These are phyloP conservation scores for Claviceps sp. DNA, from an alignment of 2,329 filamentous ascomycete genomes.

Conservation along the genomic window DNA sequence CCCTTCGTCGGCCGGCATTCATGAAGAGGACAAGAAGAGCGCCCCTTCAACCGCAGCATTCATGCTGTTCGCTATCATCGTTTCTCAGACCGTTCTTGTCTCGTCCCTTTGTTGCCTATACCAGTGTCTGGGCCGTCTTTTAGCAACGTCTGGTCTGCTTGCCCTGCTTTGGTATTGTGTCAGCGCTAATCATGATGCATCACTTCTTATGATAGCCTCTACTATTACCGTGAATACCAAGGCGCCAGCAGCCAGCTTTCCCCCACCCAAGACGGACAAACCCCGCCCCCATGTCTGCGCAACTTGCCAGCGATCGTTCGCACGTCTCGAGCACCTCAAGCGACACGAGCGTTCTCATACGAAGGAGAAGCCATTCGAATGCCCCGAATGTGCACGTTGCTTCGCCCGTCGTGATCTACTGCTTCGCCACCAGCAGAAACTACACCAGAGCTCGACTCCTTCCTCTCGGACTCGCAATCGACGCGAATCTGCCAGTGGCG, in stretches of 20 bases:
- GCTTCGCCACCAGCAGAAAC: constrained; percentile 92
- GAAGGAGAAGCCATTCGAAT: constrained; percentile 98
- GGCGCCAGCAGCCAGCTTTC: constrained; percentile 36
- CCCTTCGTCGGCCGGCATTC: neutral
- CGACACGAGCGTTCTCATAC: constrained; percentile 96
- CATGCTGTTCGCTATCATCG: neutral
- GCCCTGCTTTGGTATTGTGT: neutral
- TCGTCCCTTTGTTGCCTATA: neutral
- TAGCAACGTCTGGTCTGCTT: neutral
- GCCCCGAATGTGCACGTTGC: constrained; percentile 83
- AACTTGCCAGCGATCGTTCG: constrained; percentile 86
- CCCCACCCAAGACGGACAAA: constrained; percentile 91
- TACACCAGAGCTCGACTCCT: constrained; percentile 84
- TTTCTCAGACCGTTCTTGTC: neutral
- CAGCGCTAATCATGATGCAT: constrained; percentile 15
- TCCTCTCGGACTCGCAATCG: constrained; percentile 77
- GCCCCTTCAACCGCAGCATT: neutral
- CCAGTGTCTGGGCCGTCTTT: neutral
- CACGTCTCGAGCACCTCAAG: constrained; percentile 89
- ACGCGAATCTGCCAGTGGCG: constrained; percentile 74
- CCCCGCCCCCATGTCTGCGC: constrained; percentile 86
- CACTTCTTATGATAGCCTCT: constrained; percentile 22
- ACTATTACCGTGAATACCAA: constrained; percentile 40
- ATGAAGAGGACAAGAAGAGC: neutral
- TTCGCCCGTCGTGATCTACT: constrained; percentile 89